Evolutionary conservation across 2,329 filamentous ascomycete genomes (phyloP).

Genomic region (Colletotrichum scovillei): DNA sequence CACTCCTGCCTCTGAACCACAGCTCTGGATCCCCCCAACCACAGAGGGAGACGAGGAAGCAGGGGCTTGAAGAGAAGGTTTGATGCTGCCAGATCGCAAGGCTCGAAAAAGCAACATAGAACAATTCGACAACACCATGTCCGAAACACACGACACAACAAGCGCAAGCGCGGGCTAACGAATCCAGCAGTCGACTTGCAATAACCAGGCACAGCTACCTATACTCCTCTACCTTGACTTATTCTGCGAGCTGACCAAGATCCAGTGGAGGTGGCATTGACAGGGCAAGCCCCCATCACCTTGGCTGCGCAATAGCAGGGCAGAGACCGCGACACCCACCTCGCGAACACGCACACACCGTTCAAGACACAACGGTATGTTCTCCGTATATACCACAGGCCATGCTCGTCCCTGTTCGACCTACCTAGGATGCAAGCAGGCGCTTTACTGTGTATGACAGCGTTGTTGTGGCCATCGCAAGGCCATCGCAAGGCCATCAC

Average conservation of each 20-base stretch:
- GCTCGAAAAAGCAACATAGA: not conserved
- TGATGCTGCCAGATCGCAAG: not conserved
- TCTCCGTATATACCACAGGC: not conserved
- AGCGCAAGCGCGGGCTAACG: not conserved
- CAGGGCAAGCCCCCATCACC: slow-evolving; percentile 22
- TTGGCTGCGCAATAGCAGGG: not conserved
- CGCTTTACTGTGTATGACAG: not conserved
- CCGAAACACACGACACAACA: not conserved
- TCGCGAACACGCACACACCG: not conserved
- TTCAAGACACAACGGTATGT: not conserved
- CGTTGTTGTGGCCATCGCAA: not conserved
- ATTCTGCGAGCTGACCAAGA: not conserved
- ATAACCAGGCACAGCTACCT: not conserved
- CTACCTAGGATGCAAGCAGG: not conserved
- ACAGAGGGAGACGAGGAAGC: not conserved
- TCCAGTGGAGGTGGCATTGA: not conserved
- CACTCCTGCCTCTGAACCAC: not conserved
- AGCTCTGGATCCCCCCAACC: not conserved
- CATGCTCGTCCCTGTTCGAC: not conserved
- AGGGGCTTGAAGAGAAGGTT: not conserved
- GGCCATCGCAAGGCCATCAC: too few relatives aligned
- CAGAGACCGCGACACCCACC: not conserved
- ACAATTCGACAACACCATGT: not conserved
- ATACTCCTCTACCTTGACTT: too few relatives aligned
- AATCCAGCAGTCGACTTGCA: not conserved